Evolutionary conservation across 2,329 filamentous ascomycete species (phyloP), one percentile per base, ranked within the genome.

Genomic region (Grosmannia serpens): DNA sequence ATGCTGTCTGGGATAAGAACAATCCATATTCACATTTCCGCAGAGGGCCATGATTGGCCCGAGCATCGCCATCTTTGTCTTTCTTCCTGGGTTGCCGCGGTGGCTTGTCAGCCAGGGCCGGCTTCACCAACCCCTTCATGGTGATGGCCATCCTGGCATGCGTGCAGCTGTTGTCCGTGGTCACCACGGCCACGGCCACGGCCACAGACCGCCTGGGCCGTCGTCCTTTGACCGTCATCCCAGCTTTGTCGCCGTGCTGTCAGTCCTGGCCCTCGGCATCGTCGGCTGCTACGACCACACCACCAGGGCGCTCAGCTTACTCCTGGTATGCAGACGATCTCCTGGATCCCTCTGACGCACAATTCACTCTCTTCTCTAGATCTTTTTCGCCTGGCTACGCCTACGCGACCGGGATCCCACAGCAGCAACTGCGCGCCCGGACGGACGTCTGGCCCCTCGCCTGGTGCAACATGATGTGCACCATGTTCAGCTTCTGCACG

Each of bases 401-500:
- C 1, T 75, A 74, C 51, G 70, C 72, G 0, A 70, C 72, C 9
- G 73, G 75, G 58, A 67, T 74, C 20, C 71, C 73, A 0, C 65
- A 70, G 27, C 73, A 75, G 62, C 69, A 71, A 3, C 67, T 75
- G 4, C 70, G 73, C 41, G 72, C 73, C 4, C 66, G 66, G 27
- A 75, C 73, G 5, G 70, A 71, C 0, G 71, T 65, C 1, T 74
- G 69, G 68, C 13, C 67, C 0, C 56, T 75, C 0, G 73, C 73
- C 0, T 64, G 65, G 4, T 74, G 73, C 1, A 75, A 75, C 54
- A 54, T 70, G 31, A 64, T 75, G 13, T 70, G 67, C 13, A 73
- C 74, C 60, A 73, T 76, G 70, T 75, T 76, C 57, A 75, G 70
- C 56, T 75, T 76, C 64, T 72, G 69, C 58, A 75, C 73, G 0